Conservation (phyloP, 2,329 filamentous ascomycete genomes). For the Aspergillus intermedius region DNA sequence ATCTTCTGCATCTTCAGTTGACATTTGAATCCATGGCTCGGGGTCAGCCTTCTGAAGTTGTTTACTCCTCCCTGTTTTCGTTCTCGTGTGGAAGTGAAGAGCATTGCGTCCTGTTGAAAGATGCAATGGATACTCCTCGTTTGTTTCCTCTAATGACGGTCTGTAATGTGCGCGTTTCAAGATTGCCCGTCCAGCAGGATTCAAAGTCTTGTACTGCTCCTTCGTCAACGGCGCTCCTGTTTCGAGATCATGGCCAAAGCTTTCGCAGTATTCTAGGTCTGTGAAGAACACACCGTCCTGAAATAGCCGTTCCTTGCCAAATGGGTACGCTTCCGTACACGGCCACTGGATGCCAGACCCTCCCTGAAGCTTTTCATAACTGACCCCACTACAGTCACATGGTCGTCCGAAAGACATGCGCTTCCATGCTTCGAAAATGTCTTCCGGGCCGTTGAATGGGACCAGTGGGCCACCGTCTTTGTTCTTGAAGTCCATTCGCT, state of each 20-base stretch:
- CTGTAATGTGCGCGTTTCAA: constrained; percentile 29
- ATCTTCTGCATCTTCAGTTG: constrained; percentile 20
- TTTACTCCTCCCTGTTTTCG: constrained; percentile 29
- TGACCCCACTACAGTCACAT: constrained; percentile 29
- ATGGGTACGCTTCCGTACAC: constrained; percentile 26
- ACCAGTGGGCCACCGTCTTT: constrained; percentile 27
- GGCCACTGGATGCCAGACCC: constrained; percentile 36
- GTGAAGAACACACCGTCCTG: constrained; percentile 31
- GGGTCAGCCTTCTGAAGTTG: constrained; percentile 24
- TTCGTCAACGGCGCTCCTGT: constrained; percentile 29
- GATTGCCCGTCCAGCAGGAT: constrained; percentile 30
- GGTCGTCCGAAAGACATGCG: constrained; percentile 27
- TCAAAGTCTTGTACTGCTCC: constrained; percentile 23
- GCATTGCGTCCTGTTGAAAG: constrained; percentile 30
- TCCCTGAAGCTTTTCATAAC: constrained; percentile 29
- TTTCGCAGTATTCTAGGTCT: constrained; percentile 30
- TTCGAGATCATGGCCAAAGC: constrained; percentile 33
- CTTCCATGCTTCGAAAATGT: constrained; percentile 34
- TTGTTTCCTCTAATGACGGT: constrained; percentile 21
- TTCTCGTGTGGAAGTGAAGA: constrained; percentile 33
- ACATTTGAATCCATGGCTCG: constrained; percentile 25
- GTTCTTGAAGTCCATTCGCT: constrained; percentile 30
- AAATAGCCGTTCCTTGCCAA: constrained; percentile 30
- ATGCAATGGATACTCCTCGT: constrained; percentile 27
- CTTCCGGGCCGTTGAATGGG: constrained; percentile 23